These are phyloP conservation scores for Cinnamomum micranthum DNA, from an alignment of 164 flowering plant genomes.

Conservation along the genomic window DNA sequence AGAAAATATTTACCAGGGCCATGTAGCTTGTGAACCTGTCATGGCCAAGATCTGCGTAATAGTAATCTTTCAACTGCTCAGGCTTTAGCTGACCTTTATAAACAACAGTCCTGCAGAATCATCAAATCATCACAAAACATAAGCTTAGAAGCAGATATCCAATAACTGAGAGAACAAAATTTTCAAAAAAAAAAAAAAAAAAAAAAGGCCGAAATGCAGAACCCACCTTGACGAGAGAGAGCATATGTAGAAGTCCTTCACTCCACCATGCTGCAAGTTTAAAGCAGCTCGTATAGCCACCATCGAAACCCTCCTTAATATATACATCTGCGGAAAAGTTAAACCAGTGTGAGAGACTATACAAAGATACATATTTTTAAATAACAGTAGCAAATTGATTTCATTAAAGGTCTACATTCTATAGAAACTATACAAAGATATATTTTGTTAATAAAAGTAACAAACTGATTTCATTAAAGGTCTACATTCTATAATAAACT, in stretches of 20 bases:
- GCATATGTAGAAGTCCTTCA: constrained; percentile 91
- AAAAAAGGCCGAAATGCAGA: not conserved
- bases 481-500: no score
- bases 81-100: constrained; percentile 99
- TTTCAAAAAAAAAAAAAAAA: not conserved
- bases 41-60: constrained; percentile 90
- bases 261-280: constrained; percentile 78
- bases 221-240: constrained; percentile 89
- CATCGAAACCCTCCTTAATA: constrained; percentile 88
- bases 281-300: constrained; percentile 87
- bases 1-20: constrained; percentile 98
- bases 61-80: constrained; percentile 79
- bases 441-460: no score
- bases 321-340: constrained; percentile 68
- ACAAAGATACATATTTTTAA: no score
- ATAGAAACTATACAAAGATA: constrained; percentile 1
- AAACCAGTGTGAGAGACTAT: constrained; percentile 6
- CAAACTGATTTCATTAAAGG: no score
- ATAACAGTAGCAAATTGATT: no score
- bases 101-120: constrained; percentile 76
- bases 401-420: no score
- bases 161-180: not conserved
- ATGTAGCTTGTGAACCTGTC: constrained; percentile 99
- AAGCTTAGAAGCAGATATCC: not conserved
- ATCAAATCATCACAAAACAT: not conserved